phyloP scores from a whole-genome alignment of 768 basidiomycete species.

The Mycena galericulata region DNA sequence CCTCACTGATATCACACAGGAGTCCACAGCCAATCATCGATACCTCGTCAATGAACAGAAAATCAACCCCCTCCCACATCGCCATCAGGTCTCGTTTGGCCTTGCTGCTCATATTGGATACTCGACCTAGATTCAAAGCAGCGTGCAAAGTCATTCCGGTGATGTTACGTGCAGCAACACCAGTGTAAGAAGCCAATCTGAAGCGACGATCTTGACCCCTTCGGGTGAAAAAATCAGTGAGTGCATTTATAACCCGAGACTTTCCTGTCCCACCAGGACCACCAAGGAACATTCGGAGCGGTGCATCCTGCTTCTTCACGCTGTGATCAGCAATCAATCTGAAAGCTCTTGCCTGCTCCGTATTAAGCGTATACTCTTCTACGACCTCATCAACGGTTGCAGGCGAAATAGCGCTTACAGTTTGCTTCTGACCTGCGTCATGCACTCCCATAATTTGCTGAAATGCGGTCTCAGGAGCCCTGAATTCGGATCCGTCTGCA shows the following conservation, averaged over 20 bases:
- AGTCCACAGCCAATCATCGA: slow-evolving; percentile 53
- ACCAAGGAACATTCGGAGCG: slow-evolving; percentile 48
- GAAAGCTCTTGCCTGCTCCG: slow-evolving; percentile 49
- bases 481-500: too few relatives aligned
- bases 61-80: slow-evolving; percentile 55
- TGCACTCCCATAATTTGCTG: too few relatives aligned
- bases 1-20: slow-evolving; percentile 46
- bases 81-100: slow-evolving; percentile 33
- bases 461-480: too few relatives aligned
- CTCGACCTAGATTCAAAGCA: slow-evolving; percentile 28
- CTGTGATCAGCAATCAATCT: slow-evolving; percentile 44
- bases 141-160: slow-evolving; percentile 55
- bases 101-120: background rate
- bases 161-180: slow-evolving; percentile 54
- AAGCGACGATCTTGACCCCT: slow-evolving; percentile 40
- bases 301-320: slow-evolving; percentile 18
- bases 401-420: background rate
- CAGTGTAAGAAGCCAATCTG: slow-evolving; percentile 49
- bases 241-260: slow-evolving; percentile 49
- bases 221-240: slow-evolving; percentile 45
- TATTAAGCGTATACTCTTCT: slow-evolving; percentile 45
- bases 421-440: background rate
- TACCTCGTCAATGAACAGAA: slow-evolving; percentile 53
- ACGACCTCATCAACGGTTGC: slow-evolving; percentile 28
- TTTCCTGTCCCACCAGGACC: slow-evolving; percentile 60